These are phyloP conservation scores for Cyclotella sp. DNA, from an alignment of 108 stramenopile species.

Conservation along the genomic window DNA sequence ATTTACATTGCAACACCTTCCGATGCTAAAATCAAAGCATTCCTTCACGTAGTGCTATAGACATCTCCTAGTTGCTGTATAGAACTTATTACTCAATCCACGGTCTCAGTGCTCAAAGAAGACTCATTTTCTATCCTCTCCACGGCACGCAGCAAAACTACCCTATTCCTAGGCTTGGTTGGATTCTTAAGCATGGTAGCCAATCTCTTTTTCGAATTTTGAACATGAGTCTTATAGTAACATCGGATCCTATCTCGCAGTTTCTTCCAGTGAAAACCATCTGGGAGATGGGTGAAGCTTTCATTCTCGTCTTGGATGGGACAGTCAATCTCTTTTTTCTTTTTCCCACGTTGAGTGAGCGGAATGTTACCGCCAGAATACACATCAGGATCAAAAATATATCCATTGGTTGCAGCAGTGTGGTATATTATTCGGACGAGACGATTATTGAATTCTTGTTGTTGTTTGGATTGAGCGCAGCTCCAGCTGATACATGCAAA, in stretches of 20 bases:
- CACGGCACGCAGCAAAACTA: slow-evolving; percentile 15
- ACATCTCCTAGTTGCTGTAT: neutral
- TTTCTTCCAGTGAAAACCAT: slow-evolving; percentile 57
- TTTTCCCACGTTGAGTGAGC: slow-evolving; percentile 2
- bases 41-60: no score
- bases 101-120: neutral
- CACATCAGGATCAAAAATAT: slow-evolving; percentile 56
- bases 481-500: slow-evolving; percentile 56
- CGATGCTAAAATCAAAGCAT: no score
- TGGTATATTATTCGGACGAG: slow-evolving; percentile 63
- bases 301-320: neutral
- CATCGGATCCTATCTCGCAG: slow-evolving; percentile 84
- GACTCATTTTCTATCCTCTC: slow-evolving; percentile 9
- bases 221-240: slow-evolving; percentile 89
- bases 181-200: slow-evolving; percentile 76
- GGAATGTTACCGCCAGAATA: slow-evolving; percentile 27
- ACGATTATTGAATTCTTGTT: slow-evolving; percentile 79
- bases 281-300: slow-evolving; percentile 7
- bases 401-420: slow-evolving; percentile 55
- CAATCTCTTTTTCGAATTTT: slow-evolving; percentile 87
- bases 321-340: neutral
- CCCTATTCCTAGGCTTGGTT: slow-evolving; percentile 21
- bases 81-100: neutral
- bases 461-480: slow-evolving; percentile 76
- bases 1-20: no score